phyloP scores from a whole-genome alignment of 163 green algal genomes.

The Trebouxia gelatinosa region DNA sequence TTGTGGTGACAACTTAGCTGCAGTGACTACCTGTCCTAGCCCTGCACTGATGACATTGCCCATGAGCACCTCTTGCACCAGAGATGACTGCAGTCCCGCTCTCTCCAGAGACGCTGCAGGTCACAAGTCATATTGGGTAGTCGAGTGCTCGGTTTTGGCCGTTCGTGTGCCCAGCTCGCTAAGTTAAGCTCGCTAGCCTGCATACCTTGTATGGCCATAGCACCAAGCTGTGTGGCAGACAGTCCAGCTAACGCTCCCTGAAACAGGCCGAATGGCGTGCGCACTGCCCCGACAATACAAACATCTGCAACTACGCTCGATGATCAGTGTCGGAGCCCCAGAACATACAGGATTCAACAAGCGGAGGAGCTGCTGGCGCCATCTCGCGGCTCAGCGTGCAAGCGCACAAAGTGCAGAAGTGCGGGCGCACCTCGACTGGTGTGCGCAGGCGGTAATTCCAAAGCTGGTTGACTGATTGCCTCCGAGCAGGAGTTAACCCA shows the following conservation, averaged over 20 bases:
- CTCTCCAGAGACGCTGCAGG: slow-evolving; percentile 61
- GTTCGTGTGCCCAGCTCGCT: background rate
- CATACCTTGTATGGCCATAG: slow-evolving; percentile 68
- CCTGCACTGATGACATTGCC: slow-evolving; percentile 85
- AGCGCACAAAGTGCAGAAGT: background rate
- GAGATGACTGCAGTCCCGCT: slow-evolving; percentile 39
- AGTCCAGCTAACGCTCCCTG: slow-evolving; percentile 66
- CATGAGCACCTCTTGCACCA: slow-evolving; percentile 84
- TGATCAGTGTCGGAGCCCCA: background rate
- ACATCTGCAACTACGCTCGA: slow-evolving; percentile 37
- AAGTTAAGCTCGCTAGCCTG: background rate
- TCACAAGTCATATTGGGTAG: background rate
- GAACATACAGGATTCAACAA: too few relatives aligned
- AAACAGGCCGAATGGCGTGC: slow-evolving; percentile 78
- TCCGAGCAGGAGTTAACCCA: too few relatives aligned
- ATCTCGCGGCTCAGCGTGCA: too few relatives aligned
- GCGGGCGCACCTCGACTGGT: background rate
- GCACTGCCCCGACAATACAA: slow-evolving; percentile 65
- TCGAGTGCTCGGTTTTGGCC: background rate
- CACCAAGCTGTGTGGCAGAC: slow-evolving; percentile 70
- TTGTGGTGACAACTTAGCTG: too few relatives aligned
- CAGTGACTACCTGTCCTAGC: slow-evolving; percentile 70
- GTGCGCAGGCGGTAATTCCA: background rate
- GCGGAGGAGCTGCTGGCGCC: too few relatives aligned
- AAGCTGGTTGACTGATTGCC: too few relatives aligned